Evolutionary conservation across 169 alveolate species (phyloP).

Genomic region (Cystoisospora suis): DNA sequence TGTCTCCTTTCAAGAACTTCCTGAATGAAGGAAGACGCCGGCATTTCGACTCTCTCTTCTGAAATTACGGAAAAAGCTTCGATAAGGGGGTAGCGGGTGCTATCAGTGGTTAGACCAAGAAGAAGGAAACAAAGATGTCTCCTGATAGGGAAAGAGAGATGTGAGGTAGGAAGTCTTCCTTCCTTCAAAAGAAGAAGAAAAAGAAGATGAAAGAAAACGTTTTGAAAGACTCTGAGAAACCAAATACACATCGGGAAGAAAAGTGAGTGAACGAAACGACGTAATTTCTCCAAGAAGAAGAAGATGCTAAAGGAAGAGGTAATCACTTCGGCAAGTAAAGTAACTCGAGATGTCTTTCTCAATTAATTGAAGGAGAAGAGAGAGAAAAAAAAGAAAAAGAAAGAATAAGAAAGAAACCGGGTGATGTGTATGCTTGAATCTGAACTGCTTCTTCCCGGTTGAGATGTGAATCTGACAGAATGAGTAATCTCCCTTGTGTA

Average conservation of each 20-base stretch:
- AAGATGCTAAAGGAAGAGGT: no score
- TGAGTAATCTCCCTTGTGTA: neutral
- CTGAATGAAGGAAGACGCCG: neutral
- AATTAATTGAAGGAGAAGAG: neutral
- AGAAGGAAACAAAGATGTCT: neutral
- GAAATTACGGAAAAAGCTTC: neutral
- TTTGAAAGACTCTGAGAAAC: neutral
- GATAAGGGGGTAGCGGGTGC: no score
- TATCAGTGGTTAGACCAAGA: no score
- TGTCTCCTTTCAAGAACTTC: neutral
- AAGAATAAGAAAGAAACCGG: neutral
- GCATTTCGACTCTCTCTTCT: neutral
- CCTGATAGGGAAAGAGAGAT: neutral
- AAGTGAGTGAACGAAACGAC: neutral
- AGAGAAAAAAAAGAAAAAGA: neutral
- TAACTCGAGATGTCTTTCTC: no score
- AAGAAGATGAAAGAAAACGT: neutral
- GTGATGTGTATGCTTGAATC: neutral
- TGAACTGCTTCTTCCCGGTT: neutral
- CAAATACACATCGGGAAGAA: neutral
- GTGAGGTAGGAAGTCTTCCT: no score
- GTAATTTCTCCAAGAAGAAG: neutral
- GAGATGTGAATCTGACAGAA: no score
- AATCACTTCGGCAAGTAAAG: neutral
- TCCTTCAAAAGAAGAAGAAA: neutral